A percentile compares a stretch with the other conserved stretches of the same genome.
These are phyloP conservation scores for Pogostemon cablin DNA, from an alignment of 257 asterid species.

Conservation along the genomic window DNA sequence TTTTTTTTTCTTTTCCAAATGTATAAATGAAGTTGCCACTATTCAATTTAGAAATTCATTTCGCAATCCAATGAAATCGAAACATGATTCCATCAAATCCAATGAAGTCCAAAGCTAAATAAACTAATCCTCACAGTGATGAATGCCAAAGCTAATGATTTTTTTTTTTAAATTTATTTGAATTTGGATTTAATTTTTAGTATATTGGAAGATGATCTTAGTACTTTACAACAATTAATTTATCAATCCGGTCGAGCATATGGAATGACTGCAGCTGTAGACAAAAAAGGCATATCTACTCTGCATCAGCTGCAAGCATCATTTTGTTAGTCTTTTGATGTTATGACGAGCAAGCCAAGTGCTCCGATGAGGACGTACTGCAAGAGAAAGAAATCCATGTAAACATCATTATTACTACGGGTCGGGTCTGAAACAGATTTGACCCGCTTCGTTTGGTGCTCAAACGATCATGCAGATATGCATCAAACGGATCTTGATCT, in stretches of 20 bases:
- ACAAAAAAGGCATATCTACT: conserved; percentile 2
- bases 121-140: too few species aligned
- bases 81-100: too few species aligned
- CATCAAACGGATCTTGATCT: not conserved
- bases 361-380: conserved; percentile 64
- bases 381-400: conserved; percentile 25
- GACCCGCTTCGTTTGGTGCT: not conserved
- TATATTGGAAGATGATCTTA: not conserved
- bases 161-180: not conserved
- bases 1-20: too few species aligned
- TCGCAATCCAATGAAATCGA: too few species aligned
- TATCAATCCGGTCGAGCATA: not conserved
- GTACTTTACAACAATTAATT: not conserved
- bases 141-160: too few species aligned
- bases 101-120: too few species aligned
- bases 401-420: not conserved
- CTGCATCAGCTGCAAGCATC: not conserved
- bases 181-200: not conserved
- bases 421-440: too few species aligned
- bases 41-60: too few species aligned
- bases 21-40: too few species aligned
- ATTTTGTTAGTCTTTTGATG: conserved; percentile 52
- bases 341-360: conserved; percentile 52
- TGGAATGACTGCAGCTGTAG: not conserved
- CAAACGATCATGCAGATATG: not conserved